These are phyloP conservation scores for Chlorella sp. DNA, from an alignment of 139 green algal genomes.

Conservation along the genomic window DNA sequence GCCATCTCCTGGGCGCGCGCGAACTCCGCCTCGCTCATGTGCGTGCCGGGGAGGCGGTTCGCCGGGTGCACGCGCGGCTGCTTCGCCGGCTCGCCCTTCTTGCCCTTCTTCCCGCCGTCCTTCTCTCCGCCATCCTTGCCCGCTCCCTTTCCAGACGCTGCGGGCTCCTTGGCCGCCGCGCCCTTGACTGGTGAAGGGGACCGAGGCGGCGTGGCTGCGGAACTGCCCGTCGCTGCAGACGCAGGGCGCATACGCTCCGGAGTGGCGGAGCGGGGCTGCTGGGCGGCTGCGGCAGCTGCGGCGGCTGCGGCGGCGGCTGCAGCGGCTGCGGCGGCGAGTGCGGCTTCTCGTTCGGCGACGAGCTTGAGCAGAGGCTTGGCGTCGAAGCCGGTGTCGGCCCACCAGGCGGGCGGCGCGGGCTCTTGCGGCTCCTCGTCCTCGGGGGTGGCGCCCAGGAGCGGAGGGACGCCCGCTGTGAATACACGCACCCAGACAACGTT, in stretches of 20 bases:
- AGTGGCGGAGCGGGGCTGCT: too few species aligned
- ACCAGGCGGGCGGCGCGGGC: not conserved
- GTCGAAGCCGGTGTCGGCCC: conserved; percentile 1
- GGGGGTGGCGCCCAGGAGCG: not conserved
- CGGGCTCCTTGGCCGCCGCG: too few species aligned
- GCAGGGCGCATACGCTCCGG: too few species aligned
- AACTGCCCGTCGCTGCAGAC: too few species aligned
- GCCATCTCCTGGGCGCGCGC: not conserved
- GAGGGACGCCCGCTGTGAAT: too few species aligned
- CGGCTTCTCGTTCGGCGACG: not conserved
- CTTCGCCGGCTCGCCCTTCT: not conserved
- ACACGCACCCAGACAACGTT: too few species aligned
- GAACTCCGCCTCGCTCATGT: conserved; percentile 8
- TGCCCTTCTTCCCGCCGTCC: not conserved
- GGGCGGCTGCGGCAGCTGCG: too few species aligned
- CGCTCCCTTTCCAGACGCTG: too few species aligned
- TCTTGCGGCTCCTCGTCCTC: not conserved
- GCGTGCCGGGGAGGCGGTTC: not conserved
- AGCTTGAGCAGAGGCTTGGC: not conserved
- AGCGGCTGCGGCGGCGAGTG: not conserved
- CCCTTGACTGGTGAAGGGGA: too few species aligned
- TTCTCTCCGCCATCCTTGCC: not conserved
- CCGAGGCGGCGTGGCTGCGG: too few species aligned
- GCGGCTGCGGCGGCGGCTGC: too few species aligned
- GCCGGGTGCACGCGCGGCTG: too few species aligned